Evolutionary conservation across 805 yeast genomes (phyloP), one percentile per base, ranked within the genome.

Genomic region (Clavispora santaluciae): DNA sequence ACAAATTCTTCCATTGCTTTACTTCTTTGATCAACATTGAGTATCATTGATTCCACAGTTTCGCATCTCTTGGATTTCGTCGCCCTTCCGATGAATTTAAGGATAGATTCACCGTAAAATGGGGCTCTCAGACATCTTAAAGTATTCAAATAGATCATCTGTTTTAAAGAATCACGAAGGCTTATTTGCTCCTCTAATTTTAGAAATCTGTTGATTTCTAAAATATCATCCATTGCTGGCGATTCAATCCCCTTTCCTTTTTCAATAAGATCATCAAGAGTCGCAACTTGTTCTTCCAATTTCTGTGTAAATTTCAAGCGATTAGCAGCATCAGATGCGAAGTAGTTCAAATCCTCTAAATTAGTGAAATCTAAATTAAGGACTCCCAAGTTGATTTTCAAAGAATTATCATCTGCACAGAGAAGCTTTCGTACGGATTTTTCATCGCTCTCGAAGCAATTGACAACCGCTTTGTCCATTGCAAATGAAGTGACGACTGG

Each of bases 401-500:
- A 45, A 9, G 21, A 16, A 2, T 41, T 24, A 3, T 41, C 22
- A 21, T 25, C 11, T 5, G 16, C 50, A 9, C 46, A 36, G 20
- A 59, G 45, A 10, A 56, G 36, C 45, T 59, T 43, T 38, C 54
- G 30, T 38, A 61, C 47, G 13, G 41, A 30, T 17, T 23, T 38
- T 33, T 41, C 69, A 23, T 76, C 34, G 59, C 33, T 68, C 44
- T 31, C 66, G 46, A 39, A 86, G 6, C 66, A 58, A 1, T 78
- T 64, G 3, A 75, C 65, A 5, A 86, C 88, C 1, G 88, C 77
- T 35, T 71, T 70, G 2, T 78, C 78, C 70, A 89, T 68, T 0
- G 91, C 85, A 57, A 87, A 82, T 2, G 98, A 90, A 0, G 99
- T 93, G 30, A 86, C 76, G 49, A 93, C 86, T 0, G 98, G 98